Evolutionary conservation across 257 asterid species (phyloP).

Genomic region (Solanum ossicruentum): DNA sequence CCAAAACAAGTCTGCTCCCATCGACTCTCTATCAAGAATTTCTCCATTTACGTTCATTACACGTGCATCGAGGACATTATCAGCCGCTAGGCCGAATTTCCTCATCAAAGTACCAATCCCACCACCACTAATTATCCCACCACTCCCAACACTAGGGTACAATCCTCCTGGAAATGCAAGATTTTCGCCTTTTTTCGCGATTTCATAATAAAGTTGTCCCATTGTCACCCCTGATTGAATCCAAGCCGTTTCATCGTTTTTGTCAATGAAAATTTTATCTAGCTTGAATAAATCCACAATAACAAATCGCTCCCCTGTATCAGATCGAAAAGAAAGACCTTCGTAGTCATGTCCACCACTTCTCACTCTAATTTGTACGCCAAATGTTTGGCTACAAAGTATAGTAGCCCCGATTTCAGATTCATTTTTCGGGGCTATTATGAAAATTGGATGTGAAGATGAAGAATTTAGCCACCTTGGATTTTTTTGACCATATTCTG

Average conservation of each 20-base stretch:
- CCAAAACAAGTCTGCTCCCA: constrained; percentile 23
- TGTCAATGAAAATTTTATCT: not conserved
- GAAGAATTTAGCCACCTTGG: constrained; percentile 18
- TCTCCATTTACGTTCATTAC: constrained; percentile 3
- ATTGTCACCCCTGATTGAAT: constrained; percentile 17
- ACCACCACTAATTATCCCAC: constrained; percentile 25
- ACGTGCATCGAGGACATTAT: constrained; percentile 13
- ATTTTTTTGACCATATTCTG: constrained; percentile 13
- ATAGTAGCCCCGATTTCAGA: constrained; percentile 4
- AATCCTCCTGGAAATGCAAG: constrained; percentile 20
- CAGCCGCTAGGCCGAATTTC: constrained; percentile 13
- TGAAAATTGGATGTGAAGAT: not conserved
- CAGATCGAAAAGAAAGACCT: constrained; percentile 13
- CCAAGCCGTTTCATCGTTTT: constrained; percentile 13
- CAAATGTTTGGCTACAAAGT: not conserved
- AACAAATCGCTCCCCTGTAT: not conserved
- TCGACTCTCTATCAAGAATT: constrained; percentile 1
- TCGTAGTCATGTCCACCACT: constrained; percentile 26
- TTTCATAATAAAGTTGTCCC: constrained; percentile 14
- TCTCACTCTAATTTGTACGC: constrained; percentile 9
- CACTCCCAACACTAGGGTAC: constrained; percentile 20
- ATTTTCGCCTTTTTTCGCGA: not conserved
- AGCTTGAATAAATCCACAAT: constrained; percentile 6
- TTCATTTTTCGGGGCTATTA: not conserved
- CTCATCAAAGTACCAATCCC: constrained; percentile 24